Evolutionary conservation across 1,139 yeast genomes (phyloP), one percentile per base, ranked within the genome.

Genomic region (Kodamaea sp.): DNA sequence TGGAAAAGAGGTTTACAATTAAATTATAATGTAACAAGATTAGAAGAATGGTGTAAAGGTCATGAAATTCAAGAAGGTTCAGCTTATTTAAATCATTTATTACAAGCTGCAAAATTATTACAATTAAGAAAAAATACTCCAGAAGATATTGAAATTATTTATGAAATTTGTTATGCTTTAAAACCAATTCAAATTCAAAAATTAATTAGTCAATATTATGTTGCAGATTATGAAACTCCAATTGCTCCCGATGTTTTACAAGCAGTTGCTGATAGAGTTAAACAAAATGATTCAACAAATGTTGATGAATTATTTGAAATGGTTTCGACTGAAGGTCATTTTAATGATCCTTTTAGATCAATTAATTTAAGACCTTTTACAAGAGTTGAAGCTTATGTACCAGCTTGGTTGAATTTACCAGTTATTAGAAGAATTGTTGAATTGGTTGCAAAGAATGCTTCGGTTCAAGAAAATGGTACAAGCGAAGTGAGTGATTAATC

Each of bases 1-100:
- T 94, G 98, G 98, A 92, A 92, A 71, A 83, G 98, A 58, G 98
- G 98, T 39, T 75, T 94, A 50, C 98, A 94, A 66, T 80, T 94
- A 65, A 92, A 90, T 61, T 94, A 94, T 68, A 94, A 94, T 62
- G 94, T 90, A 40, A 92, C 98, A 6, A 79, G 98, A 56, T 75
- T 94, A 53, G 97, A 90, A 63, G 99, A 94, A 67, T 94, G 98
- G 98, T 92, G 98, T 65, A 92, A 89, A 66, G 81, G 92, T 5
- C 97, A 92, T 62, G 95, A 86, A 43, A 79, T 94, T 50, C 84
- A 87, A 39, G 96, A 90, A 58, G 96, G 95, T 5, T 78, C 92
- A n/a, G 78, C 84, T 30, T 83, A 89, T 55, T 75, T 94, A 60
- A 84, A 85, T 48, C 97, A 90, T 60, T 74, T 94, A 57, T 76